phyloP scores from a whole-genome alignment of 306 rosid genomes.

The Gleditsia sinensis region DNA sequence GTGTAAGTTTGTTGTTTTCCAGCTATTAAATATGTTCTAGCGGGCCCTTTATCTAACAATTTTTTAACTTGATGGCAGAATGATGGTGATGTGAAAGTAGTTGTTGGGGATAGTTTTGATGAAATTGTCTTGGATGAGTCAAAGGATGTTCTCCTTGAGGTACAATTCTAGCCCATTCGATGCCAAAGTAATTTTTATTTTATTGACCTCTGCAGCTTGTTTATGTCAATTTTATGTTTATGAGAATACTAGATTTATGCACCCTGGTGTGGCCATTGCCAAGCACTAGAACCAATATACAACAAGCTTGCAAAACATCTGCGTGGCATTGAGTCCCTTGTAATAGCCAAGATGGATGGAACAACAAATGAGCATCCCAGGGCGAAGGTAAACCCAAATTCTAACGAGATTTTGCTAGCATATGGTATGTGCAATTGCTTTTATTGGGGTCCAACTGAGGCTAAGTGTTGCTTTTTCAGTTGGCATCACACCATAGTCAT shows the following conservation, averaged over 20 bases:
- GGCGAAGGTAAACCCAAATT: conserved; percentile 73
- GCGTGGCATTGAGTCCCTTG: conserved; percentile 72
- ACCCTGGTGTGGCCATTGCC: conserved; percentile 99
- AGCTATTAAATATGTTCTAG: conserved; percentile 21
- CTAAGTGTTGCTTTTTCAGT: not conserved
- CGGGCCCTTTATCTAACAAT: conserved; percentile 29
- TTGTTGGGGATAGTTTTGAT: conserved; percentile 91
- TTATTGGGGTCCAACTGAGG: conserved; percentile 2
- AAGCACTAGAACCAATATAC: conserved; percentile 88
- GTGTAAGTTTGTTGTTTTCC: conserved; percentile 57
- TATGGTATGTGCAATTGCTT: conserved; percentile 36
- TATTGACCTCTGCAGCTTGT: conserved; percentile 27
- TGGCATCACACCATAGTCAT: not conserved
- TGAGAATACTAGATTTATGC: conserved; percentile 76
- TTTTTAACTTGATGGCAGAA: conserved; percentile 54
- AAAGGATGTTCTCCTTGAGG: conserved; percentile 99
- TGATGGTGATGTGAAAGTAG: conserved; percentile 84
- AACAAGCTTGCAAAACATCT: conserved; percentile 93
- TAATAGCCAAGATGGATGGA: conserved; percentile 98
- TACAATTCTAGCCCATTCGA: conserved; percentile 26
- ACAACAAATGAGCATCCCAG: conserved; percentile 97
- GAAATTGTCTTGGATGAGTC: conserved; percentile 96
- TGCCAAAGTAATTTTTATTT: not conserved
- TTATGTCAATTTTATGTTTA: conserved; percentile 10
- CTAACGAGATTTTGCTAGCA: not conserved